Percentiles rank a stretch among this genome's conserved stretches.
Evolutionary conservation across 495 filamentous ascomycete genomes (phyloP).

Genomic region (Xylaria sp.): DNA sequence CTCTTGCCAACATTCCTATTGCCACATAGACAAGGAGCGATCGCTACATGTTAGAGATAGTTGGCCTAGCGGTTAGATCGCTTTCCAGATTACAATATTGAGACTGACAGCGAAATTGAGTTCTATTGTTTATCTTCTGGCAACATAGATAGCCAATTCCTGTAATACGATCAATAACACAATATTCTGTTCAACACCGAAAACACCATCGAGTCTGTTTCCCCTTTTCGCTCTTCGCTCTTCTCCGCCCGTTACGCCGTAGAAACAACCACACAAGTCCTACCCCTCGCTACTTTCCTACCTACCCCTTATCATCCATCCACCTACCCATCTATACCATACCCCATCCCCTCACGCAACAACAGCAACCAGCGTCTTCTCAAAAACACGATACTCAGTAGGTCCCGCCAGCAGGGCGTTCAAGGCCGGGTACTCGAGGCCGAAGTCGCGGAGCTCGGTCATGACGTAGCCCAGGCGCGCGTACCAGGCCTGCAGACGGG

Average conservation of each 20-base stretch:
- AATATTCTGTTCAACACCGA: background rate
- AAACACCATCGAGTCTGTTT: background rate
- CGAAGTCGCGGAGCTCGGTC: slow-evolving; percentile 25
- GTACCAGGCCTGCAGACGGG: slow-evolving; percentile 34
- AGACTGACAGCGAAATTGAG: background rate
- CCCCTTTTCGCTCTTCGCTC: too few species aligned
- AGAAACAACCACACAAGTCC: background rate
- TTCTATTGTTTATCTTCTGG: background rate
- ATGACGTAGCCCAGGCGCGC: slow-evolving; percentile 28
- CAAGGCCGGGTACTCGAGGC: slow-evolving; percentile 26
- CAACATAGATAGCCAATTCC: background rate
- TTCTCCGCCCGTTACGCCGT: background rate
- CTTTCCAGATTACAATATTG: background rate
- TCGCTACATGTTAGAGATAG: background rate
- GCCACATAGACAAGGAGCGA: background rate
- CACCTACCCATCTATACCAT: background rate
- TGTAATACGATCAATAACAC: background rate
- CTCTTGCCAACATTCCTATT: slow-evolving; percentile 25
- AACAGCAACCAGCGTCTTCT: too few species aligned
- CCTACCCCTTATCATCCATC: too few species aligned
- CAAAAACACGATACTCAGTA: slow-evolving; percentile 33
- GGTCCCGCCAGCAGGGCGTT: slow-evolving; percentile 31
- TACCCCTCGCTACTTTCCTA: background rate
- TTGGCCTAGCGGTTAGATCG: background rate
- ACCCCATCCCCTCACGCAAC: background rate